Evolutionary conservation across 441 rosid species (phyloP).

Genomic region (Kokia cookei): DNA sequence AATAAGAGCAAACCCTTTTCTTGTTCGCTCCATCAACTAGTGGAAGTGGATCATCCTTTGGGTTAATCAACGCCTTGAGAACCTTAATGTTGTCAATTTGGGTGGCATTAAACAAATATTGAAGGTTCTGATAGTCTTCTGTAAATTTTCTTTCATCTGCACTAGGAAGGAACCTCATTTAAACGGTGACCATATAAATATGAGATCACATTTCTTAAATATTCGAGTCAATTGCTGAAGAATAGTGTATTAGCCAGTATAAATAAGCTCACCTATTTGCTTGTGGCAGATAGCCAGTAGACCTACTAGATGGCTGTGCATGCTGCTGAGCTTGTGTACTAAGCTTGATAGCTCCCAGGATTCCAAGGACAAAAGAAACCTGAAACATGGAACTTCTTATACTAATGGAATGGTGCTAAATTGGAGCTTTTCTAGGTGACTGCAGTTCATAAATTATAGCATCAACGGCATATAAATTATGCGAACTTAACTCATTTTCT

Average conservation of each 20-base stretch:
- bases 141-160: slow-evolving; percentile 52
- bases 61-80: slow-evolving; percentile 55
- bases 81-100: slow-evolving; percentile 70
- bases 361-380: slow-evolving; percentile 55
- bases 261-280: slow-evolving; percentile 42
- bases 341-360: slow-evolving; percentile 70
- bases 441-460: neutral
- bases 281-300: slow-evolving; percentile 44
- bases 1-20: slow-evolving; percentile 38
- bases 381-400: slow-evolving; percentile 3
- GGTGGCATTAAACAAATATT: slow-evolving; percentile 32
- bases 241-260: neutral
- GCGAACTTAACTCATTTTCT: slow-evolving; percentile 47
- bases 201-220: too few relatives aligned
- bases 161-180: neutral
- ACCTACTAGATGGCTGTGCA: slow-evolving; percentile 44
- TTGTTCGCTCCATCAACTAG: slow-evolving; percentile 53
- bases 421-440: neutral
- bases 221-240: neutral
- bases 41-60: slow-evolving; percentile 51
- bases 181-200: neutral
- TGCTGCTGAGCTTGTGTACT: slow-evolving; percentile 52
- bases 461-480: neutral
- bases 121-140: slow-evolving; percentile 46
- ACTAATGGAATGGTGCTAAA: neutral